Conservation (phyloP, 2,329 filamentous ascomycete species). For the Nigrograna mackinnonii region DNA sequence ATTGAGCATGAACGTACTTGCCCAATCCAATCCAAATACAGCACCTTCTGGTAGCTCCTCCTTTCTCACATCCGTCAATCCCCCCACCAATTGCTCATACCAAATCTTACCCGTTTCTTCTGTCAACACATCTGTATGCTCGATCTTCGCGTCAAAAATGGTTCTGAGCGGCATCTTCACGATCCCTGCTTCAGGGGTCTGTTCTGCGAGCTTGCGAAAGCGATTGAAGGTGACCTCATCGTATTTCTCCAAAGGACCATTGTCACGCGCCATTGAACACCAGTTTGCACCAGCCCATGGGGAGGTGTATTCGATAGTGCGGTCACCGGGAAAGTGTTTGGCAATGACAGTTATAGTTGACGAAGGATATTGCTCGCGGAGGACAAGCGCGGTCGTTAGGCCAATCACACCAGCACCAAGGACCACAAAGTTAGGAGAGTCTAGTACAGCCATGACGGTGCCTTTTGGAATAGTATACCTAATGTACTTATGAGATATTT, state of each 20-base stretch:
- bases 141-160: constrained; percentile 25
- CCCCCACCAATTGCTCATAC: constrained; percentile 47
- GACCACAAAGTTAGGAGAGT: constrained; percentile 22
- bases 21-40: constrained; percentile 40
- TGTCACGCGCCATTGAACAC: constrained; percentile 55
- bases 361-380: constrained; percentile 56
- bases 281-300: constrained; percentile 88
- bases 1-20: constrained; percentile 43
- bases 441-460: background rate
- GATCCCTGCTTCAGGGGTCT: constrained; percentile 27
- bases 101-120: constrained; percentile 43
- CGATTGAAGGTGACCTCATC: constrained; percentile 33
- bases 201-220: constrained; percentile 29
- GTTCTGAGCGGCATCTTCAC: constrained; percentile 30
- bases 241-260: constrained; percentile 32
- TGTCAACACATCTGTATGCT: constrained; percentile 36
- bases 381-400: constrained; percentile 65
- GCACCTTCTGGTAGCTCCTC: constrained; percentile 38
- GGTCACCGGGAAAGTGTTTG: constrained; percentile 93
- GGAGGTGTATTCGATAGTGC: constrained; percentile 87
- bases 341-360: constrained; percentile 72
- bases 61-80: constrained; percentile 27
- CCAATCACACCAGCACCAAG: constrained; percentile 66
- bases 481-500: too few species aligned
- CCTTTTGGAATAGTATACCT: too few species aligned